Percentiles rank a stretch among this genome's conserved stretches.
These are phyloP conservation scores for Carex parvula DNA, from an alignment of 176 grass and related monocot genomes.

Conservation along the genomic window DNA sequence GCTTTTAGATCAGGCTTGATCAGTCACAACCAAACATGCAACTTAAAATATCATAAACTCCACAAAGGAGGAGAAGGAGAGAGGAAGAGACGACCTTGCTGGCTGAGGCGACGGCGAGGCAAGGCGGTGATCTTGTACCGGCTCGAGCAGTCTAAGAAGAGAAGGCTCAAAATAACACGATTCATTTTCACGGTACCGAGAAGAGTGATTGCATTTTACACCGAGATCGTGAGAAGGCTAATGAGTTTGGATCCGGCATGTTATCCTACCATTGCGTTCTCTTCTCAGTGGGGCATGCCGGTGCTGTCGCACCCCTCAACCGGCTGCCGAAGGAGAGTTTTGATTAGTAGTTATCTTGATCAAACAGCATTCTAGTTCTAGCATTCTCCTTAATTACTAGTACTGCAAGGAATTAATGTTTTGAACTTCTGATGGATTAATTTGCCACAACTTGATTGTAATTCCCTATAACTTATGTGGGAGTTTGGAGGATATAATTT, in stretches of 20 bases:
- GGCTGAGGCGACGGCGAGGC: neutral
- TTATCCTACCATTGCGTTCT: slow-evolving; percentile 63
- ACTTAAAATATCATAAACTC: slow-evolving; percentile 12
- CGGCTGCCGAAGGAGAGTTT: slow-evolving; percentile 24
- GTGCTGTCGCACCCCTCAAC: slow-evolving; percentile 47
- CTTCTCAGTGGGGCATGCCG: slow-evolving; percentile 71
- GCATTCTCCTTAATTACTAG: neutral
- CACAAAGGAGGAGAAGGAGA: slow-evolving; percentile 17
- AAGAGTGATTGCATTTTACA: slow-evolving; percentile 45
- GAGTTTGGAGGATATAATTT: neutral
- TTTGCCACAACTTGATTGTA: neutral
- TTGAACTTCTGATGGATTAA: neutral
- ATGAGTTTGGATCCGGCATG: slow-evolving; percentile 27
- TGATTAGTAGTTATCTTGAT: slow-evolving; percentile 46
- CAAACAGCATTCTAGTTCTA: slow-evolving; percentile 34
- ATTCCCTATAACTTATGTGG: neutral
- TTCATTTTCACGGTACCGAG: slow-evolving; percentile 42
- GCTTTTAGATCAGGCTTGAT: slow-evolving; percentile 10
- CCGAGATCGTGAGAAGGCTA: slow-evolving; percentile 47
- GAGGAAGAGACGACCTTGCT: slow-evolving; percentile 17
- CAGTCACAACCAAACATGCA: slow-evolving; percentile 36
- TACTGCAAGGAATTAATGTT: neutral
- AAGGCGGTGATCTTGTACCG: slow-evolving; percentile 23
- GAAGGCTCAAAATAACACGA: slow-evolving; percentile 27
- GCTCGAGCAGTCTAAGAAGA: slow-evolving; percentile 5